Conservation (phyloP, 352 stramenopile genomes). For the Phytophthora agathidicida region DNA sequence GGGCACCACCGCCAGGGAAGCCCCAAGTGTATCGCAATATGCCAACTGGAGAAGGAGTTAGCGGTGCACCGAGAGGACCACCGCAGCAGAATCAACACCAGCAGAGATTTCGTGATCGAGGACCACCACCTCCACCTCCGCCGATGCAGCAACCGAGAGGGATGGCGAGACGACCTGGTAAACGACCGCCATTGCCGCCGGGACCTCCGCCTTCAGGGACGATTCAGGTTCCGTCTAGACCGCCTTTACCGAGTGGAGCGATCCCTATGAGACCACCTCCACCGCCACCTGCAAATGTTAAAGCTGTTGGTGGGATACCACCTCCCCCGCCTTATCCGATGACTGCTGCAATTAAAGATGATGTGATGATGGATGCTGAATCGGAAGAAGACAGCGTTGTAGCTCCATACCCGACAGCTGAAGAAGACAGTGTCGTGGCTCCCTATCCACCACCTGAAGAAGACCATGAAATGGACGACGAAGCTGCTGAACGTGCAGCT, state of each 20-base stretch:
- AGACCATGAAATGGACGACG: constrained; percentile 35
- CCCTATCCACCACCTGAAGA: constrained; percentile 7
- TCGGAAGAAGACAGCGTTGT: constrained; percentile 39
- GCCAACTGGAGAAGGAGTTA: constrained; percentile 7
- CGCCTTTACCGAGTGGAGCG: constrained; percentile 52
- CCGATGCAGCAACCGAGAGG: constrained; percentile 14
- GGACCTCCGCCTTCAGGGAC: constrained; percentile 59
- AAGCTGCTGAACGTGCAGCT: constrained; percentile 33
- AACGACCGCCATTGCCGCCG: constrained; percentile 61
- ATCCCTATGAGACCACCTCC: constrained; percentile 48
- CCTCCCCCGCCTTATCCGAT: constrained; percentile 1
- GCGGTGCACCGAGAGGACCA: constrained; percentile 6
- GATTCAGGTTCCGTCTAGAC: constrained; percentile 64
- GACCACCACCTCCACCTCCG: constrained; percentile 5
- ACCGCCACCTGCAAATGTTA: constrained; percentile 33
- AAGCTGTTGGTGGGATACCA: not conserved
- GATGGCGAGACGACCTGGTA: constrained; percentile 51
- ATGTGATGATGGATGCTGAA: too few relatives aligned
- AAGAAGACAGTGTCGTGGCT: constrained; percentile 3
- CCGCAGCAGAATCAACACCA: constrained; percentile 17
- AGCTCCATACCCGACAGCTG: constrained; percentile 38
- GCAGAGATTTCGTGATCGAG: constrained; percentile 9
- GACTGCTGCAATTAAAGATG: not conserved
- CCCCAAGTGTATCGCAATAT: constrained; percentile 66
- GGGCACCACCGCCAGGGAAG: constrained; percentile 63